A percentile compares a stretch with the other conserved stretches of the same genome.
These are phyloP conservation scores for Mitragyna speciosa DNA, from an alignment of 257 asterid species.

Conservation along the genomic window DNA sequence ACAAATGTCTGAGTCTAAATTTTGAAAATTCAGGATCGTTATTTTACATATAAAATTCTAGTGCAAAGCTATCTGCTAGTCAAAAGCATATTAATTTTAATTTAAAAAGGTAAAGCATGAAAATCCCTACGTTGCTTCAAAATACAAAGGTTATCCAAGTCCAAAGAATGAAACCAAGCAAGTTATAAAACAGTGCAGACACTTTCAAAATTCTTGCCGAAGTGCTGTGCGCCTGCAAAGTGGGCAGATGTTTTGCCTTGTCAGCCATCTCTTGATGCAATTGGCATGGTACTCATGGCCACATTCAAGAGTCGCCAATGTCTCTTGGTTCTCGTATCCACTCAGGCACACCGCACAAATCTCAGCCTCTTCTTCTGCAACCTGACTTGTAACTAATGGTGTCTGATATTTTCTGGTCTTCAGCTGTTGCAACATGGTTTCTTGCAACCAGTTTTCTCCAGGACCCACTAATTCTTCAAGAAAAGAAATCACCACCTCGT, in stretches of 20 bases:
- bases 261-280: slow-evolving; percentile 21
- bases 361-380: neutral
- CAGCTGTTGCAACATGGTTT: neutral
- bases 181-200: neutral
- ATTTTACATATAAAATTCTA: neutral
- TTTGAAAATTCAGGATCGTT: neutral
- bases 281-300: slow-evolving; percentile 13
- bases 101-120: neutral
- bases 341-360: slow-evolving; percentile 19
- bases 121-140: neutral
- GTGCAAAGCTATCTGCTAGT: neutral
- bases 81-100: too few species aligned
- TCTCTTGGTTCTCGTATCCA: slow-evolving; percentile 9
- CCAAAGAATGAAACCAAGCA: neutral
- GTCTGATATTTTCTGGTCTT: neutral
- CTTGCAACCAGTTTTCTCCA: neutral
- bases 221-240: slow-evolving; percentile 13
- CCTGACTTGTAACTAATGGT: neutral
- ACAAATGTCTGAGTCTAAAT: neutral
- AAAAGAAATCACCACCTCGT: neutral
- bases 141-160: too few species aligned
- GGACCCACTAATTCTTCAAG: neutral
- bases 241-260: slow-evolving; percentile 6
- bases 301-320: slow-evolving; percentile 3
- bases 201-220: neutral